Conservation (phyloP, 106 monocot genomes). For the Narthecium ossifragum region DNA sequence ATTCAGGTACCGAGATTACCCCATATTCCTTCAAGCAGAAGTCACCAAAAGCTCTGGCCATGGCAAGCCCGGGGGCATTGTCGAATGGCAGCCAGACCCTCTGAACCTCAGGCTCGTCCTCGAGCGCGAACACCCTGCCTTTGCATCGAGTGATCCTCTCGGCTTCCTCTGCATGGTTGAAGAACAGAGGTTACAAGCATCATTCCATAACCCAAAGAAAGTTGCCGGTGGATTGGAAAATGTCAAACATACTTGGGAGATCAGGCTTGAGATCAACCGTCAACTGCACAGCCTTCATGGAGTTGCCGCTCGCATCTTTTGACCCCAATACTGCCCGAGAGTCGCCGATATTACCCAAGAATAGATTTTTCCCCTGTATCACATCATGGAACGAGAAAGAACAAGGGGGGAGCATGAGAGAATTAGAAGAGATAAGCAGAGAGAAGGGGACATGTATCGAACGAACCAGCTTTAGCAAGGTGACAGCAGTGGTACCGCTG, state of each 20-base stretch:
- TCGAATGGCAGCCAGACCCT: slow-evolving; percentile 33
- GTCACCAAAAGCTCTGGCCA: slow-evolving; percentile 46
- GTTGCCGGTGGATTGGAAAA: no score
- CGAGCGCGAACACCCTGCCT: slow-evolving; percentile 35
- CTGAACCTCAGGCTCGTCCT: slow-evolving; percentile 34
- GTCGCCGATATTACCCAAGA: slow-evolving; percentile 16
- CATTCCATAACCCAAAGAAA: no score
- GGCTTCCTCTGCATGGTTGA: slow-evolving; percentile 34
- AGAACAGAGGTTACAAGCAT: no score
- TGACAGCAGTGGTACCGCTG: slow-evolving; percentile 81
- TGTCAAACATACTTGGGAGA: slow-evolving; percentile 41
- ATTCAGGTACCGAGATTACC: slow-evolving; percentile 31
- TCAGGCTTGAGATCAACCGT: slow-evolving; percentile 44
- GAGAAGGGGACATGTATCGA: no score
- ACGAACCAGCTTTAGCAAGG: slow-evolving; percentile 61
- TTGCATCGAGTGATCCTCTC: slow-evolving; percentile 27
- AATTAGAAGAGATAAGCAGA: no score
- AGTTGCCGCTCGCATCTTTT: slow-evolving; percentile 27
- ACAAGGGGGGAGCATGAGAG: slow-evolving; percentile 52
- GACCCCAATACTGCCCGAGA: slow-evolving; percentile 25
- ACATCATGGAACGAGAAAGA: slow-evolving; percentile 46
- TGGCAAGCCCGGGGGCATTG: slow-evolving; percentile 31
- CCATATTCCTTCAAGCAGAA: slow-evolving; percentile 24
- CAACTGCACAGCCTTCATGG: slow-evolving; percentile 31
- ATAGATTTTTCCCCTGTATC: slow-evolving; percentile 8